Percentiles rank a stretch among this genome's conserved stretches.
Evolutionary conservation across 164 flowering plant species (phyloP).

Genomic region (Dillenia suffruticosa): DNA sequence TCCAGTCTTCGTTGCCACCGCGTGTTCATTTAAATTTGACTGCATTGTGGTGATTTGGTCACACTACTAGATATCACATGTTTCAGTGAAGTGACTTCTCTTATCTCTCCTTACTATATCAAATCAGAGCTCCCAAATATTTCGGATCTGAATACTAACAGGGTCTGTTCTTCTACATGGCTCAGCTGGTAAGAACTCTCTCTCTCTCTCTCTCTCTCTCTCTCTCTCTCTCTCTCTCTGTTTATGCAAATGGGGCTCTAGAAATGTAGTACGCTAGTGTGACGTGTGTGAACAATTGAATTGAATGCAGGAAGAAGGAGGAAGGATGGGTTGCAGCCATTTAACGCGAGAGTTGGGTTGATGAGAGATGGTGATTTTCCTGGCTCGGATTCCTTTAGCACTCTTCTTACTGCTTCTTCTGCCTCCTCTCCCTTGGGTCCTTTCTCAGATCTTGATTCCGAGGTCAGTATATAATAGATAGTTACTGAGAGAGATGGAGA

Average conservation of each 20-base stretch:
- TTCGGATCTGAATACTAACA: no score
- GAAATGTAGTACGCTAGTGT: background rate
- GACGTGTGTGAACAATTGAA: constrained; percentile 7
- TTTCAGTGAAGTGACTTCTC: no score
- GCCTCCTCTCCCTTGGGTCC: constrained; percentile 37
- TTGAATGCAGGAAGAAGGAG: constrained; percentile 65
- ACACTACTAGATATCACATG: no score
- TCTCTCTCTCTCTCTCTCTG: no score
- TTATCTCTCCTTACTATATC: no score
- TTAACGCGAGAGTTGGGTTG: constrained; percentile 60
- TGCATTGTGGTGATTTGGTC: no score
- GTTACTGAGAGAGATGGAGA: no score
- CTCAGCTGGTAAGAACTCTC: no score
- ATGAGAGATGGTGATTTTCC: constrained; percentile 39
- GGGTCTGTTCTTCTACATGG: no score
- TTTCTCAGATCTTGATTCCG: constrained; percentile 77
- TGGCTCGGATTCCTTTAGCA: constrained; percentile 71
- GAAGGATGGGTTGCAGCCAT: constrained; percentile 82
- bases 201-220: no score
- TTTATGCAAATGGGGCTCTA: background rate
- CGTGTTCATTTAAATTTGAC: no score
- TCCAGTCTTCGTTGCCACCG: background rate
- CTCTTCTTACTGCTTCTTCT: constrained; percentile 59
- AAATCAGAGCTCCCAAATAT: no score
- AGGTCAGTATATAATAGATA: constrained; percentile 36